Conservation (phyloP, 169 alveolate species). For the Plasmodium knowlesi region DNA sequence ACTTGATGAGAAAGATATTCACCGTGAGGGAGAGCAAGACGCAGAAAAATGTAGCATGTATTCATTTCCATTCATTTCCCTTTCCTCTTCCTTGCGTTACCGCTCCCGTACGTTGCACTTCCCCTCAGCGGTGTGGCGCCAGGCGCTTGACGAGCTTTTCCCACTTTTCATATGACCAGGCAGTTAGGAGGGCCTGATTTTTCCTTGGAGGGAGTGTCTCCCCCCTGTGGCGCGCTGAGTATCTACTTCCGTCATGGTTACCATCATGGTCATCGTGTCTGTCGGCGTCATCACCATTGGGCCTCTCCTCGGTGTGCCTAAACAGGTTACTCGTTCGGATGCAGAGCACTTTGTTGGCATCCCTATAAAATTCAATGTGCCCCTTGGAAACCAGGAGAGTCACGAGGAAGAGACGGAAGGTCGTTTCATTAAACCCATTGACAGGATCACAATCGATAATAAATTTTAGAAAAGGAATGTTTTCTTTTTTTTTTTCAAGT, state of each 20-base stretch:
- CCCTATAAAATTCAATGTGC: slow-evolving; percentile 69
- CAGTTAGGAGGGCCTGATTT: slow-evolving; percentile 59
- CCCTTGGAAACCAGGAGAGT: slow-evolving; percentile 82
- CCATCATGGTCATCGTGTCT: background rate
- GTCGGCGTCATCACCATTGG: background rate
- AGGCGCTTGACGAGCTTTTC: slow-evolving; percentile 6
- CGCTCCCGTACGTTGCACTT: background rate
- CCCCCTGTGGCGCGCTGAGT: background rate
- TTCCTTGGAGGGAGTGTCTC: background rate
- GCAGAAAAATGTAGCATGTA: background rate
- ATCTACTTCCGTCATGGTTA: background rate
- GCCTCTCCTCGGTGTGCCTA: background rate
- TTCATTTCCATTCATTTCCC: background rate
- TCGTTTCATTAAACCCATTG: slow-evolving; percentile 83
- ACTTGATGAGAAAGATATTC: background rate
- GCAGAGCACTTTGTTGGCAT: slow-evolving; percentile 19
- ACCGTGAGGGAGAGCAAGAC: background rate
- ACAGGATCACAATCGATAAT: slow-evolving; percentile 80
- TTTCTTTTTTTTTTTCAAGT: slow-evolving; percentile 21
- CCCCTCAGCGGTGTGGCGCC: background rate
- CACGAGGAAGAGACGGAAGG: slow-evolving; percentile 78
- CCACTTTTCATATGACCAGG: slow-evolving; percentile 71
- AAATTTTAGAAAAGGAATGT: slow-evolving; percentile 78
- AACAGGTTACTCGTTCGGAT: slow-evolving; percentile 6
- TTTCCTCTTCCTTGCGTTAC: background rate